A percentile compares a stretch with the other conserved stretches of the same genome.
Evolutionary conservation across 441 rosid species (phyloP).

Genomic region (Populus hybrid): DNA sequence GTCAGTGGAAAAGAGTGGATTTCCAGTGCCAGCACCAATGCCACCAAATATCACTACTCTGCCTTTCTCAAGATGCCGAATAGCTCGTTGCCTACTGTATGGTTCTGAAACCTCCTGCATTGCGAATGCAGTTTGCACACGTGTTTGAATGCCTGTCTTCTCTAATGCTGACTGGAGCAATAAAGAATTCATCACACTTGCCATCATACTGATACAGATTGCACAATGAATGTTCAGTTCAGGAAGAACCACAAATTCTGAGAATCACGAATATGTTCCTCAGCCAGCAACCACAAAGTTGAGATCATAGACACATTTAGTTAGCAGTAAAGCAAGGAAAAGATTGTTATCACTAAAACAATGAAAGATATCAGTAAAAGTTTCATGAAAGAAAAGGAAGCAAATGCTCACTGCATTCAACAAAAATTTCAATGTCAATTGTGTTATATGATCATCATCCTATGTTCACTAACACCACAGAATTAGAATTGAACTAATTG

Average conservation of each 20-base stretch:
- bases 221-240: conserved; percentile 9
- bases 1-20: conserved; percentile 86
- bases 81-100: conserved; percentile 74
- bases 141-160: conserved; percentile 71
- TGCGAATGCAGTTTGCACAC: conserved; percentile 69
- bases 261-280: neutral
- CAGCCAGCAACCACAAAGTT: neutral
- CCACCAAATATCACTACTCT: conserved; percentile 96
- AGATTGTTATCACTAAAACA: neutral
- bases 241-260: neutral
- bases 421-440: neutral
- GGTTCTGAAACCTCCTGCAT: conserved; percentile 84
- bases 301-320: neutral
- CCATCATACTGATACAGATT: conserved; percentile 70
- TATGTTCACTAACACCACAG: neutral
- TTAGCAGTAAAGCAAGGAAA: neutral
- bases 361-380: neutral
- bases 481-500: neutral
- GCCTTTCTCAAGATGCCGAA: conserved; percentile 91
- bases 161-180: conserved; percentile 88
- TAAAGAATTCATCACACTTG: conserved; percentile 86
- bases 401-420: neutral
- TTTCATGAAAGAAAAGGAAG: neutral
- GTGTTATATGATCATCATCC: neutral
- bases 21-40: conserved; percentile 73